Percentiles rank a stretch among this genome's conserved stretches.
Evolutionary conservation across 192 early-diverging fungal species (phyloP).

Genomic region (Pilaira anomala): DNA sequence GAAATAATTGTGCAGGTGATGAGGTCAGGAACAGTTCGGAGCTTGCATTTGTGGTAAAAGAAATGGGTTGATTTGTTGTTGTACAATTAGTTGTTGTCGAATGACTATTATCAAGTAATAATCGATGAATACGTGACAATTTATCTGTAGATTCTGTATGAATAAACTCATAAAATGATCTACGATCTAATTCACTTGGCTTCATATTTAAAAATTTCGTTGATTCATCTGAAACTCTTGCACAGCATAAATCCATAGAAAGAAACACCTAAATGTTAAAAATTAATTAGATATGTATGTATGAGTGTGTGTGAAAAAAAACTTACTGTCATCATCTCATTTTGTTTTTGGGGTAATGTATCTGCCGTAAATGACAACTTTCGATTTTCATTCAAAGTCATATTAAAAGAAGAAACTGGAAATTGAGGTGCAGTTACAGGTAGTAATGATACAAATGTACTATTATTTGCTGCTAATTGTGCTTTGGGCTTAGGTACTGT

Average conservation of each 20-base stretch:
- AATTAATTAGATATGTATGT: not conserved
- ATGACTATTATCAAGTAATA: conserved; percentile 38
- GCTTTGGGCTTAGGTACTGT: not conserved
- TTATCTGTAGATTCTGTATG: conserved; percentile 33
- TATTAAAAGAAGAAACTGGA: not conserved
- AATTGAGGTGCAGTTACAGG: not conserved
- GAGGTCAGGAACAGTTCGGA: conserved; percentile 17
- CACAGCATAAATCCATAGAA: conserved; percentile 48
- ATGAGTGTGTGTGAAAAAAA: not conserved
- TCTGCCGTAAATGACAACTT: too few species aligned
- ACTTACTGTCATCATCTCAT: conserved; percentile 14
- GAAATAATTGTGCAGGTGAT: conserved; percentile 35
- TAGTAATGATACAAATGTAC: not conserved
- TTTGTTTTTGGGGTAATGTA: not conserved
- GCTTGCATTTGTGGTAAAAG: conserved; percentile 21
- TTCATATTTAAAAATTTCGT: conserved; percentile 43
- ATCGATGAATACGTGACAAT: conserved; percentile 32
- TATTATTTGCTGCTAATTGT: not conserved
- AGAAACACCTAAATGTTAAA: conserved; percentile 35
- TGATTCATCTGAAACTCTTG: conserved; percentile 51
- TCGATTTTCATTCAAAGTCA: not conserved
- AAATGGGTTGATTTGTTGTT: conserved; percentile 18
- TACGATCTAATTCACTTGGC: conserved; percentile 46
- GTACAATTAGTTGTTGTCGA: conserved; percentile 21
- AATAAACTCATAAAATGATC: conserved; percentile 45